Evolutionary conservation across 371 early-diverging fungal species (phyloP), one percentile per base, ranked within the genome.

Genomic region (Mucor circinelloides): DNA sequence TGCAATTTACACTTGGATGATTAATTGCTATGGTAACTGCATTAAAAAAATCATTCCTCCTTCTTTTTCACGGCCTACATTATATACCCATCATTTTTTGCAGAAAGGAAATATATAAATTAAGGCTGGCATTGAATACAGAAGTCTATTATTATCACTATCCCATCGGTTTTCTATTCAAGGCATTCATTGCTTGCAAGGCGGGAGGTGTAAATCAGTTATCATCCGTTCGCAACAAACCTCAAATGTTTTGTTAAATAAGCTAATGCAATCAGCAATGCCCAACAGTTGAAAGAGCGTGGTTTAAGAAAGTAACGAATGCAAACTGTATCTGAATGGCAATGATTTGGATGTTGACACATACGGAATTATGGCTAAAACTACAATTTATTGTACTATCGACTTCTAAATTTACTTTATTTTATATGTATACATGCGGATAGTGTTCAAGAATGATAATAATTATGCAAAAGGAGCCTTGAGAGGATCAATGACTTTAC

Each of bases 401-500:
- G 25, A 27, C 52, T 52, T 52, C 27, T 52, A 52, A 7, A 27
- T 56, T 56, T 56, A 17, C n/a, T 56, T 19, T 31, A 19, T 31
- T 56, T 31, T 31, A 31, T 56, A 31, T 32, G 8, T n/a, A n/a
- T 56, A 19, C 31, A 31, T 30, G 32, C 19, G 31, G 30, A 19
- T 56, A 19, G n/a, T 56, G 1, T 17, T 10, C 17, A 19, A 25
- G n/a, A 19, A 56, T 56, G 32, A 19, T n/a, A 56, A 9, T 56
- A 15, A 36, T 78, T 85, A 86, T 75, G 80, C 76, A 79, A 86
- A 86, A 8, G 87, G 87, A 9, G 82, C 85, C 19, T 80, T 70
- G 23, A 96, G 80, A 21, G 98, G 97, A 67, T 95, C 88, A 74
- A 97, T 97, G 52, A 96, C 88, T 21, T 82, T 83, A 60, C 98